Conservation (phyloP, 805 yeast genomes). For the Schizosaccharomyces lindneri region DNA sequence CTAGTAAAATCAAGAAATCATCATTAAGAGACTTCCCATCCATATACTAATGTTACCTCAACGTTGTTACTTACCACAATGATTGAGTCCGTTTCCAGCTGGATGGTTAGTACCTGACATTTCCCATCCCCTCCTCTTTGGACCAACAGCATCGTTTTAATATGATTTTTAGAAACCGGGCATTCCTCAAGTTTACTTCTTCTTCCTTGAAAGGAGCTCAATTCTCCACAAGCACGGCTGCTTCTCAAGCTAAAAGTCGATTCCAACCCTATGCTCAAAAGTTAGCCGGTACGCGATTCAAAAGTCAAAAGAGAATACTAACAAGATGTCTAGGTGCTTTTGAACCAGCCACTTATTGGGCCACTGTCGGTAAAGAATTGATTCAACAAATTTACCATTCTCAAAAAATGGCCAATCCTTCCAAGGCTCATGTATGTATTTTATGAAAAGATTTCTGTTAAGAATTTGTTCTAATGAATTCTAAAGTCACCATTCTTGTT, state of each 20-base stretch:
- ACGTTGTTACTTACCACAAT: too few species aligned
- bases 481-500: background rate
- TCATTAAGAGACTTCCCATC: too few species aligned
- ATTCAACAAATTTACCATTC: constrained; percentile 62
- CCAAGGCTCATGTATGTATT: background rate
- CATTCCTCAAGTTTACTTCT: background rate
- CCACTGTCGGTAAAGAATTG: constrained; percentile 36
- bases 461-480: background rate
- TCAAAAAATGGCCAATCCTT: constrained; percentile 70
- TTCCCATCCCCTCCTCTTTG: too few species aligned
- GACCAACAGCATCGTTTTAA: too few species aligned
- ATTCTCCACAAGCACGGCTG: background rate
- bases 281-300: background rate
- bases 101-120: too few species aligned
- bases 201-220: background rate
- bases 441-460: background rate
- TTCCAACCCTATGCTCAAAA: background rate
- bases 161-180: too few species aligned
- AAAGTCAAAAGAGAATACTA: background rate
- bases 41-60: too few species aligned
- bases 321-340: background rate
- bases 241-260: background rate
- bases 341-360: constrained; percentile 53
- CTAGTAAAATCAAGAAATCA: too few species aligned
- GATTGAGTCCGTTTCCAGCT: too few species aligned